These are phyloP conservation scores for Fusarium phyllophilum DNA, from an alignment of 2,329 filamentous ascomycete species.

Conservation along the genomic window DNA sequence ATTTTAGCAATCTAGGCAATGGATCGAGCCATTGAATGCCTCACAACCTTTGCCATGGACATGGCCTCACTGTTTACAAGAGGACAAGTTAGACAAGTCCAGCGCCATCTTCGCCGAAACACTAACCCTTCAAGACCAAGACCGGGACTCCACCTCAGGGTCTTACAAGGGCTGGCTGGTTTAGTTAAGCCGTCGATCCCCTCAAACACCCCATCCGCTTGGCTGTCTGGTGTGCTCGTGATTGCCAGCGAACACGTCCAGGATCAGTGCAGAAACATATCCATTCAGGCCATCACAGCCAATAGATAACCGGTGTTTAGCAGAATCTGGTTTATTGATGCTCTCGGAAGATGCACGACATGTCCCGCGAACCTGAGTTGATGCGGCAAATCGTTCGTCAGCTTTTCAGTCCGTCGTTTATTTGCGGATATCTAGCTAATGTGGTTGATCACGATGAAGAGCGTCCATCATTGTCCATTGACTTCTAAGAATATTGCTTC, in stretches of 20 bases:
- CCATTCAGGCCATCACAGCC: constrained; percentile 22
- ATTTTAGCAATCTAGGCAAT: not conserved
- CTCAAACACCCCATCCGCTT: constrained; percentile 30
- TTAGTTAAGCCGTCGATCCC: constrained; percentile 36
- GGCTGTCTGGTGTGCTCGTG: constrained; percentile 41
- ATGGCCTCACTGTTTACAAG: constrained; percentile 26
- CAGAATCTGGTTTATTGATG: constrained; percentile 35
- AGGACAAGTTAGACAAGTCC: constrained; percentile 7
- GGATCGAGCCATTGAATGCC: constrained; percentile 20
- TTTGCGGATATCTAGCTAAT: constrained; percentile 6
- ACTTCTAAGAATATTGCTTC: not conserved
- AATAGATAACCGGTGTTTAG: constrained; percentile 25
- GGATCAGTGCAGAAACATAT: constrained; percentile 27
- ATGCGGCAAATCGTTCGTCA: constrained; percentile 38
- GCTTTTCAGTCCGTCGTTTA: constrained; percentile 10
- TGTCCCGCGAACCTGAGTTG: constrained; percentile 34
- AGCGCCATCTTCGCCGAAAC: constrained; percentile 16
- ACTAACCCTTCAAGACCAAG: constrained; percentile 9
- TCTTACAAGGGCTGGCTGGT: constrained; percentile 30
- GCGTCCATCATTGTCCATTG: not conserved
- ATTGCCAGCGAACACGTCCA: constrained; percentile 48
- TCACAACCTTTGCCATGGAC: constrained; percentile 22
- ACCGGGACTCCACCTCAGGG: constrained; percentile 21
- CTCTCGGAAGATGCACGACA: constrained; percentile 39
- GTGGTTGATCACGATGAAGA: constrained; percentile 15